phyloP scores from a whole-genome alignment of 2,329 filamentous ascomycete genomes.

The Fusarium chaquense region DNA sequence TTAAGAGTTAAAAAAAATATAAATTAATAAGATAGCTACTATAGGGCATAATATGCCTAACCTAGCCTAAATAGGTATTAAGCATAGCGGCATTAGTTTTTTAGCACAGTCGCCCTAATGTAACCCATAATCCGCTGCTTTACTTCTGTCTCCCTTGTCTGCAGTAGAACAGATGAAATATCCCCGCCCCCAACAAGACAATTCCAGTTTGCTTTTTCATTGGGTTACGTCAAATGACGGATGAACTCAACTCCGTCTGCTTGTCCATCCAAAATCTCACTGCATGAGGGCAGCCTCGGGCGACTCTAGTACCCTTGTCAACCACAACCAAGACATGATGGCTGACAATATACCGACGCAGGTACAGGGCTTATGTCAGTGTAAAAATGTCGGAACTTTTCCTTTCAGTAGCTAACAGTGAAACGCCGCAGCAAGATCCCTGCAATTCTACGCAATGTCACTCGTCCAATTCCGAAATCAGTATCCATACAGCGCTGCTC shows the following conservation, averaged over 20 bases:
- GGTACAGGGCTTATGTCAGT: rapidly evolving
- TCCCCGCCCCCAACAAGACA: neutral
- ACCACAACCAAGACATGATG: too few species aligned
- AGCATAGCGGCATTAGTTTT: too few species aligned
- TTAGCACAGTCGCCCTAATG: too few species aligned
- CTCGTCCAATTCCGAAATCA: neutral
- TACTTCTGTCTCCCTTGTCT: neutral
- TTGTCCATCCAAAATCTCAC: neutral
- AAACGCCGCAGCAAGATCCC: neutral
- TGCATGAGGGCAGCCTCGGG: neutral
- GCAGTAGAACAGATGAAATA: neutral
- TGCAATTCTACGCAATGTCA: neutral
- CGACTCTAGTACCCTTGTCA: neutral
- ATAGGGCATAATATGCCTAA: too few species aligned
- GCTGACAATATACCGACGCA: neutral
- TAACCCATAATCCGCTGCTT: too few species aligned
- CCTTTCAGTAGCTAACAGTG: neutral
- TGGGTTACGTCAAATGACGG: neutral
- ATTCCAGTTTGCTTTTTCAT: neutral
- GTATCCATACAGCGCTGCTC: neutral
- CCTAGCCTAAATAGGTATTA: too few species aligned
- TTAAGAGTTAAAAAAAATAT: too few species aligned
- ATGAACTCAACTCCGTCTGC: neutral
- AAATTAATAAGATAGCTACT: too few species aligned
- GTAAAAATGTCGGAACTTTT: rapidly evolving